Base-by-base conservation (phyloP, 495 filamentous ascomycete genomes). In the Aspergillus cavernicola region DNA sequence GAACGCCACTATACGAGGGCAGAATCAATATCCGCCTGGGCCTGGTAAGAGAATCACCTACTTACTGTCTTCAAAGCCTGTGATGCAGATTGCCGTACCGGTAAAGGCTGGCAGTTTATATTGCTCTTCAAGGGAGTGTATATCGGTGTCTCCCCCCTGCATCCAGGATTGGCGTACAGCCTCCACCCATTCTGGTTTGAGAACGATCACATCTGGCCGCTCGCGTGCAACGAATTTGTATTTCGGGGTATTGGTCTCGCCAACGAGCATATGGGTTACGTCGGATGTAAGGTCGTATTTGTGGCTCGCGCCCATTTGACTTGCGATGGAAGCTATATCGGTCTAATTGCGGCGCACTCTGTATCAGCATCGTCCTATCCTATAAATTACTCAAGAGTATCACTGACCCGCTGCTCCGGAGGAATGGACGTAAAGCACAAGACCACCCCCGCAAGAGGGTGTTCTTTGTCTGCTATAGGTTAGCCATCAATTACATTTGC, bases 181-280 rank as follows among this genome's bases (percentile, higher is more conserved):
- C 41, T 92, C 82, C 44, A 98, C 78, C 89, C 89, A 98, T 63
- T 81, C 80, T 24, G 85, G 81, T 36, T 76, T 78, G 68, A 98
- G 80, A 42, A 89, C 87, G 50, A 80, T 82, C 58, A 98, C 84
- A 65, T 98, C 93, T 29, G 84, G 79, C 24, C 93, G 80, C 65
- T 92, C 88, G 55, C 84, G 90, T 19, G 93, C 93, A 61, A 97
- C 92, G 70, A 93, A 96, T 62, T 85, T 86, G 74, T 98, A 98
- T 67, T 98, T 98, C 12, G 85, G 81, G 0, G 92, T 97, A 58
- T 89, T 79, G 50, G 86, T 85, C 52, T 88, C 85, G 61, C 91
- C 93, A 57, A 96, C 88, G 57, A 98, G 82, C 24, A 98, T 80
- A 72, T 98, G 93, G 3, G 93, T 98, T 53, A 95, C 90, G 65